These are phyloP conservation scores for Haematococcus lacustris DNA, from an alignment of 139 green algal genomes.

Conservation along the genomic window DNA sequence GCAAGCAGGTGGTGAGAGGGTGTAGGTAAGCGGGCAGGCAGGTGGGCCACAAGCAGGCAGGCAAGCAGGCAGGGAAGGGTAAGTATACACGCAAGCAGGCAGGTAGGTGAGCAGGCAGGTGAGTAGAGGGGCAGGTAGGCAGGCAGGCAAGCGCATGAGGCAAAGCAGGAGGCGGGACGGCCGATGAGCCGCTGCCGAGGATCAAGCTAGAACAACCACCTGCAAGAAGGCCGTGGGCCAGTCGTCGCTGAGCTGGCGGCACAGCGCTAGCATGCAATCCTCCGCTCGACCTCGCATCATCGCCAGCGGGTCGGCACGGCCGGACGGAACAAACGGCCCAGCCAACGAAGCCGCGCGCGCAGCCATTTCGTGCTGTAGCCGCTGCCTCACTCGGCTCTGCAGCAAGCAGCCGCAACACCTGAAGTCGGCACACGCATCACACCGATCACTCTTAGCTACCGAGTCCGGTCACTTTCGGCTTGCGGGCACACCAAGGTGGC, in stretches of 20 bases:
- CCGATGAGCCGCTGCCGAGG: neutral
- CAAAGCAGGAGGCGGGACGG: neutral
- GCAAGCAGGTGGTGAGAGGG: neutral
- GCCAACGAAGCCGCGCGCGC: neutral
- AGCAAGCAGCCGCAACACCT: neutral
- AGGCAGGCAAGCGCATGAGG: neutral
- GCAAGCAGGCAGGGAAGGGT: neutral
- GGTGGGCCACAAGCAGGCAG: neutral
- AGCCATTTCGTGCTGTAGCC: neutral
- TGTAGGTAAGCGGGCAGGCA: neutral
- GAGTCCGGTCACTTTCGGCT: neutral
- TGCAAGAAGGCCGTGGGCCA: slow-evolving; percentile 36
- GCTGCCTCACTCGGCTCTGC: neutral
- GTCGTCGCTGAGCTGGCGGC: slow-evolving; percentile 25
- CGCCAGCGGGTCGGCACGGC: neutral
- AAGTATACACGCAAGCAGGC: neutral
- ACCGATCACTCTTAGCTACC: neutral
- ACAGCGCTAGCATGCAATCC: slow-evolving; percentile 38
- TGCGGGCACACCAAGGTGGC: neutral
- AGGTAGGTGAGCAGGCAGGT: neutral
- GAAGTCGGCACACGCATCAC: neutral
- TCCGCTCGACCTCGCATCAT: slow-evolving; percentile 23
- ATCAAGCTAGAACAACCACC: slow-evolving; percentile 4
- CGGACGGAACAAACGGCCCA: neutral
- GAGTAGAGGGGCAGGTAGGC: neutral